Evolutionary conservation across 164 flowering plant genomes (phyloP).

Genomic region (Kalanchoe fedtschenkoi): DNA sequence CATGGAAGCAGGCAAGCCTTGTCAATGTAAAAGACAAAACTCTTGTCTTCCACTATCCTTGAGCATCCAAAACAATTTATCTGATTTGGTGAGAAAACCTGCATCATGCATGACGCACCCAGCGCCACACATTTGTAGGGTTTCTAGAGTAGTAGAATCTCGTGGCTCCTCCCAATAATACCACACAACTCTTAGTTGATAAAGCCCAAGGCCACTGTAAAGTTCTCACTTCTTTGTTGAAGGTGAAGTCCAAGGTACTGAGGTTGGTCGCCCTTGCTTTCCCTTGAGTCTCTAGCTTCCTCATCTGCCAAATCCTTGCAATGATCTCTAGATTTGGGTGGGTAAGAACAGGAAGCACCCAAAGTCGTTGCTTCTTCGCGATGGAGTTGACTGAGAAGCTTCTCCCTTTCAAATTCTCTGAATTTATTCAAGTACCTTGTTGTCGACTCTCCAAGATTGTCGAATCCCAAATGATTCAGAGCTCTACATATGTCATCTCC

Average conservation of each 20-base stretch:
- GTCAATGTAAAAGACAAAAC: not conserved
- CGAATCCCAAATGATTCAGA: not conserved
- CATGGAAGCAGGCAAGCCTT: not conserved
- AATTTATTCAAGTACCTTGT: slow-evolving; percentile 3
- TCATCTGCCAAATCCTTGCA: not conserved
- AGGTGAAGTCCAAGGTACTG: not conserved
- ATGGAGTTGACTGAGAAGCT: not conserved
- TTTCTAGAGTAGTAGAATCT: no score
- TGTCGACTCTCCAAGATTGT: not conserved
- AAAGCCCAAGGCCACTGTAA: not conserved
- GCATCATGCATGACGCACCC: not conserved
- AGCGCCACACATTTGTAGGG: not conserved
- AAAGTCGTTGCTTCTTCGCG: not conserved
- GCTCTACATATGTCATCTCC: slow-evolving; percentile 4
- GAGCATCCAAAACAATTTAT: not conserved
- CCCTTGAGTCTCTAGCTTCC: not conserved
- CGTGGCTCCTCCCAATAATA: not conserved
- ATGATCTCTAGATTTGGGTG: not conserved
- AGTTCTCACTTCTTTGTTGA: not conserved
- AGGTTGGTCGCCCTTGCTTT: not conserved
- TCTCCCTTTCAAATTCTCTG: not conserved
- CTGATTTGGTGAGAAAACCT: not conserved
- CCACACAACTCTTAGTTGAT: not conserved
- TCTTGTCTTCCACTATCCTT: not conserved
- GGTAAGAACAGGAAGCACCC: not conserved